phyloP scores from a whole-genome alignment of 192 early-diverging fungal genomes.

The Coemansia sp. region DNA sequence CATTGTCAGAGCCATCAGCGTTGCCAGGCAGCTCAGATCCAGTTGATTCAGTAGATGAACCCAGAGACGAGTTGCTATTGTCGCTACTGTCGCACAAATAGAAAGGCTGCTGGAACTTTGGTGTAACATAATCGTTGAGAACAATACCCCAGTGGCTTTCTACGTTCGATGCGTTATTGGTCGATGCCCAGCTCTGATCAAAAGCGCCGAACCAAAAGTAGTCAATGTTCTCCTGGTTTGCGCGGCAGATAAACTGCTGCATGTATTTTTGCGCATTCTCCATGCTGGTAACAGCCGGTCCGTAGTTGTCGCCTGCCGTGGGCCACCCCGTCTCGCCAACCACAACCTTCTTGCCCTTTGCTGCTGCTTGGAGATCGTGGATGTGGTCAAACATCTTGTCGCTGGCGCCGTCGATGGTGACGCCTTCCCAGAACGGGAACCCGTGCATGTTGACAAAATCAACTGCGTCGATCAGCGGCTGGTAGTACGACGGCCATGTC shows the following conservation, averaged over 20 bases:
- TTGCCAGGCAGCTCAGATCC: neutral
- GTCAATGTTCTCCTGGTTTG: constrained; percentile 47
- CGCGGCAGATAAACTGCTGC: constrained; percentile 58
- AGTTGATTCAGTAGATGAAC: no score
- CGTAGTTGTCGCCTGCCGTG: constrained; percentile 44
- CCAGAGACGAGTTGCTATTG: neutral
- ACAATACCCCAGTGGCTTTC: constrained; percentile 45
- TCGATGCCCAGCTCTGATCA: constrained; percentile 62
- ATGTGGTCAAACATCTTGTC: constrained; percentile 57
- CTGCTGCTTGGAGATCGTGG: constrained; percentile 39
- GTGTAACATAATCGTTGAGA: constrained; percentile 26
- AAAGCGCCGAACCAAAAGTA: constrained; percentile 65
- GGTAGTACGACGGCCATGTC: constrained; percentile 41
- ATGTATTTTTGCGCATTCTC: constrained; percentile 58
- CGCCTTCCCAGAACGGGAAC: constrained; percentile 65
- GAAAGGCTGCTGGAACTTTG: constrained; percentile 36
- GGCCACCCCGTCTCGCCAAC: constrained; percentile 67
- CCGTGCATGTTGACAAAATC: constrained; percentile 62
- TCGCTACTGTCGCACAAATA: constrained; percentile 14
- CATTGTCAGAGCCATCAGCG: neutral
- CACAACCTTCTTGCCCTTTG: constrained; percentile 53
- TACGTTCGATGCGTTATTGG: constrained; percentile 47
- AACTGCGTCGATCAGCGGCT: constrained; percentile 49
- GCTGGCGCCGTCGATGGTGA: constrained; percentile 35
- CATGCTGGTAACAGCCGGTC: constrained; percentile 51